Evolutionary conservation across 169 alveolate species (phyloP), one percentile per base, ranked within the genome.

Genomic region (Plasmodium vivax): DNA sequence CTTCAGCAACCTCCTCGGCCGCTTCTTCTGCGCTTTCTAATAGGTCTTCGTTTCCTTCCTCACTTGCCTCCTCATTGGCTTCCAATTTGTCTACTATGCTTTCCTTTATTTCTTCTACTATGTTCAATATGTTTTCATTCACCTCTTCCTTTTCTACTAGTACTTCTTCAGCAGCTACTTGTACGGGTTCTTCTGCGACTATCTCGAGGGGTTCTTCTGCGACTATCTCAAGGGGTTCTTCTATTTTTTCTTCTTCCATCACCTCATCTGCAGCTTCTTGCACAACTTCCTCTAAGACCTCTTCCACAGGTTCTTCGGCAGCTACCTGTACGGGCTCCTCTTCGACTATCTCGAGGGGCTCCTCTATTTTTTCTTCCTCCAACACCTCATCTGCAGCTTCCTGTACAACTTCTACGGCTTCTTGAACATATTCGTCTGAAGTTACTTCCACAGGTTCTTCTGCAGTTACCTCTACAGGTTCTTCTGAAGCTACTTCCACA

Each of bases 71-170:
- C 36, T 38, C 85, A 34, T 23, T 32, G 6, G n/a, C 85, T 5
- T 80, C 85, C 8, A 80, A 43, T 38, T 80, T 80, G 5, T 43
- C 51, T n/a, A 32, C 3, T 80, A 80, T 38, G 71, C 8, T 80
- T 16, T 80, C 85, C 19, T 43, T 43, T 80, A 80, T 43, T 41
- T 80, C 74, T 80, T 80, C 85, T 36, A 80, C 43, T 23, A 41
- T 1, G 56, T 43, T 30, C 10, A 80, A 43, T 80, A 62, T 80
- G 43, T 43, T 36, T 41, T 80, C 85, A 80, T 41, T 23, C 16
- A 5, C 16, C 5, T 19, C 77, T 19, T 68, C 77, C 36, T 68
- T 68, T 23, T 23, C 77, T 68, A 68, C 43, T 68, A 68, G 38
- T 38, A 43, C 34, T 36, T 80, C 71, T 45, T 80, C 85, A n/a